Evolutionary conservation across 495 filamentous ascomycete species (phyloP).

Genomic region (Xylaria palmicola): DNA sequence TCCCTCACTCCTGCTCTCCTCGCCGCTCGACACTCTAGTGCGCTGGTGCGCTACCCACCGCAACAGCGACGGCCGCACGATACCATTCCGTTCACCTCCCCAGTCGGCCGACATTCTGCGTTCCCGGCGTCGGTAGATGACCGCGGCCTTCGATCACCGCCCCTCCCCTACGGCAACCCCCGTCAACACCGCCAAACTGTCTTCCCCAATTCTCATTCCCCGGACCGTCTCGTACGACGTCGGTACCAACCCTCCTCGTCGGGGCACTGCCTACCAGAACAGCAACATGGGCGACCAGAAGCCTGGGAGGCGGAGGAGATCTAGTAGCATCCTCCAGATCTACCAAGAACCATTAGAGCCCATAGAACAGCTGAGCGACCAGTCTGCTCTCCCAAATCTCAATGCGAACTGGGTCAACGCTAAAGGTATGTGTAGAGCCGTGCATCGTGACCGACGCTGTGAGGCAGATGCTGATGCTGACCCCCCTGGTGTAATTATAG

Average conservation of each 20-base stretch:
- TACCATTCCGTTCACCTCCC: background rate
- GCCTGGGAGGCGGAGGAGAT: conserved; percentile 72
- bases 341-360: conserved; percentile 94
- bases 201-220: conserved; percentile 71
- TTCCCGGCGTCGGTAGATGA: conserved; percentile 20
- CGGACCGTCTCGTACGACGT: conserved; percentile 79
- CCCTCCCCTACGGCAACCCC: conserved; percentile 26
- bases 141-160: conserved; percentile 14
- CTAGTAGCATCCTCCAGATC: conserved; percentile 82
- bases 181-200: conserved; percentile 78
- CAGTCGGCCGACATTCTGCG: conserved; percentile 4
- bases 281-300: conserved; percentile 50
- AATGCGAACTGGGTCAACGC: conserved; percentile 99
- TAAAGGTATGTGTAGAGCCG: conserved; percentile 67
- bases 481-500: conserved; percentile 44
- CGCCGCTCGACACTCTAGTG: too few species aligned
- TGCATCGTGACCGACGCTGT: background rate
- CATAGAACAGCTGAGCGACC: conserved; percentile 92
- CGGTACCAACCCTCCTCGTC: conserved; percentile 63
- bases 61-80: background rate
- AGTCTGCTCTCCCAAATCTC: conserved; percentile 88
- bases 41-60: background rate
- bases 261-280: conserved; percentile 39
- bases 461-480: background rate
- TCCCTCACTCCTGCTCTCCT: too few species aligned